Evolutionary conservation across 176 grass and related monocot genomes (phyloP).

Genomic region (Bothriochloa decipiens): DNA sequence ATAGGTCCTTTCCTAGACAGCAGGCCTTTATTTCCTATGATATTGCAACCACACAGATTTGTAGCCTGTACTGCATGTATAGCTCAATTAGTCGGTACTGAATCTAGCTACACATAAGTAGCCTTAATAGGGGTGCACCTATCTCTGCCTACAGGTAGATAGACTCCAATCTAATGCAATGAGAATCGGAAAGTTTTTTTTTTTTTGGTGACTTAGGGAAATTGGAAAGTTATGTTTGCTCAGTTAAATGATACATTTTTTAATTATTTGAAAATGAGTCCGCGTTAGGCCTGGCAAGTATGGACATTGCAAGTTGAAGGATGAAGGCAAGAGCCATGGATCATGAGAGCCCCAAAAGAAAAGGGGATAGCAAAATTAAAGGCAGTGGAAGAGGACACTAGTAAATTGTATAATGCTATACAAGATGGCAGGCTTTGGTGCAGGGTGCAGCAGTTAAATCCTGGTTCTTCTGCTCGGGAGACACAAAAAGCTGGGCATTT

Average conservation of each 20-base stretch:
- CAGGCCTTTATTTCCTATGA: conserved; percentile 39
- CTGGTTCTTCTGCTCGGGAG: conserved; percentile 40
- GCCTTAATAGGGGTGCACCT: neutral
- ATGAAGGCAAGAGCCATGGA: conserved; percentile 23
- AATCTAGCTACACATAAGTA: conserved; percentile 28
- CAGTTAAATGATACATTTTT: conserved; percentile 14
- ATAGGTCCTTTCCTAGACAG: conserved; percentile 30
- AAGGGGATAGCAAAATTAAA: conserved; percentile 25
- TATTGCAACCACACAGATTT: conserved; percentile 33
- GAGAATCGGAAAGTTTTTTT: conserved; percentile 1
- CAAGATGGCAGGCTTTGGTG: conserved; percentile 43
- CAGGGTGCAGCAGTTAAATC: conserved; percentile 45
- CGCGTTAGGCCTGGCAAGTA: neutral
- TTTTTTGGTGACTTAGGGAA: too few relatives aligned
- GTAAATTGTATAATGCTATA: conserved; percentile 29
- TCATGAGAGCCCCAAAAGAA: conserved; percentile 42
- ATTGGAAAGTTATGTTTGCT: conserved; percentile 17
- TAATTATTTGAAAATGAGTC: conserved; percentile 31
- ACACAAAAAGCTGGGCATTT: conserved; percentile 43
- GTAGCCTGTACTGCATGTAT: conserved; percentile 42
- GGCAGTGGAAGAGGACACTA: conserved; percentile 20
- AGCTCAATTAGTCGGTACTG: conserved; percentile 37
- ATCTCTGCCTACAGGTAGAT: conserved; percentile 15
- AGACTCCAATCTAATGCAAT: conserved; percentile 18
- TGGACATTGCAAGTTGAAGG: conserved; percentile 12